A percentile compares a stretch with the other conserved stretches of the same genome.
Evolutionary conservation across 192 early-diverging fungal species (phyloP).

Genomic region (Geranomyces michiganensis): DNA sequence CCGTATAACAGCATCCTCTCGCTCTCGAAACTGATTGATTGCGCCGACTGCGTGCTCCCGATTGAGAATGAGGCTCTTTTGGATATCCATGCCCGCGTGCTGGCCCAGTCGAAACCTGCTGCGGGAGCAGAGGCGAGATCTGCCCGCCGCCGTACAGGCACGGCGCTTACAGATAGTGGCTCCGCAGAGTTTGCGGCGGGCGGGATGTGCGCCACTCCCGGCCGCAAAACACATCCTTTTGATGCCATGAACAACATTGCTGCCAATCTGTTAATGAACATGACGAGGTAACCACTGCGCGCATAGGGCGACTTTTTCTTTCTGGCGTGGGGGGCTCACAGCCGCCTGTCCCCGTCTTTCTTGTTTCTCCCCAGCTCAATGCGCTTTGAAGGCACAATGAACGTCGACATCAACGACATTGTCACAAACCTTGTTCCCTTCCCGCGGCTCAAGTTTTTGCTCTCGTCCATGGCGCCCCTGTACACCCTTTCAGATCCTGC

Average conservation of each 20-base stretch:
- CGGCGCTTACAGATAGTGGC: constrained; percentile 38
- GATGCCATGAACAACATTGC: constrained; percentile 66
- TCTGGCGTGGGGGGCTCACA: neutral
- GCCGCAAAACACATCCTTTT: constrained; percentile 40
- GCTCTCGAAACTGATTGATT: constrained; percentile 44
- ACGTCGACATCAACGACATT: constrained; percentile 69
- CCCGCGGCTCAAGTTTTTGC: constrained; percentile 57
- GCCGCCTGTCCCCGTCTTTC: neutral
- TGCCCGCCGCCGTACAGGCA: constrained; percentile 5
- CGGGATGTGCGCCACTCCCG: constrained; percentile 32
- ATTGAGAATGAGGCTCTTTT: constrained; percentile 59
- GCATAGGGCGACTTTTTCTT: neutral
- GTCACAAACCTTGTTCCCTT: constrained; percentile 66
- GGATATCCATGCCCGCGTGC: constrained; percentile 49
- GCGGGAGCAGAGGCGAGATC: constrained; percentile 15
- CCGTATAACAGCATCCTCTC: constrained; percentile 61
- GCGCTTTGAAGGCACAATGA: constrained; percentile 61
- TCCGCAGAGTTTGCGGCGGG: constrained; percentile 11
- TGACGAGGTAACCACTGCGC: constrained; percentile 49
- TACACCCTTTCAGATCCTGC: constrained; percentile 44
- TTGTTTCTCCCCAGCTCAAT: constrained; percentile 64
- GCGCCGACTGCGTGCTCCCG: constrained; percentile 56
- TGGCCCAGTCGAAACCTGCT: constrained; percentile 6
- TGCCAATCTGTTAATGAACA: constrained; percentile 59
- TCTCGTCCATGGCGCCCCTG: constrained; percentile 62